A percentile compares a stretch with the other conserved stretches of the same genome.
Evolutionary conservation across 345 rosid species (phyloP).

Genomic region (Pistacia integerrima): DNA sequence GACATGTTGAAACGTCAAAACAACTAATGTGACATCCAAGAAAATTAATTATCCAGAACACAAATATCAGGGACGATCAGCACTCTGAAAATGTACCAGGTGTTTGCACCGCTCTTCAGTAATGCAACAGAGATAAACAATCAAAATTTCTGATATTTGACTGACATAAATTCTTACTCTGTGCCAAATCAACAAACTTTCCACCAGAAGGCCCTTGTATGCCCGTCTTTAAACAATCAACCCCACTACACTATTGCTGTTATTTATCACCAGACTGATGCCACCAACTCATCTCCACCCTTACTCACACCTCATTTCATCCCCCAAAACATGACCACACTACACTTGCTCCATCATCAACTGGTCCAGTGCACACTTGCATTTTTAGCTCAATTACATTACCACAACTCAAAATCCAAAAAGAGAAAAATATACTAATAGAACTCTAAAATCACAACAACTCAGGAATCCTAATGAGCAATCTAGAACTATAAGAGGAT

Average conservation of each 20-base stretch:
- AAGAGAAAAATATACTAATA: background rate
- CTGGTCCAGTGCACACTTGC: background rate
- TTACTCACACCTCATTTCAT: background rate
- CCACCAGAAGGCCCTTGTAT: background rate
- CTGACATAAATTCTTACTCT: too few relatives aligned
- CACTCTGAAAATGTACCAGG: too few relatives aligned
- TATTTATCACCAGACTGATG: background rate
- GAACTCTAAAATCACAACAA: too few relatives aligned
- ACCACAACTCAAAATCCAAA: background rate
- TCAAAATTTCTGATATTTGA: too few relatives aligned
- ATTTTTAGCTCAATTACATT: background rate
- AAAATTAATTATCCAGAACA: background rate
- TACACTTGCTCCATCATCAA: background rate
- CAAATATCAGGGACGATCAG: background rate
- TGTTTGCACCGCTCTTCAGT: too few relatives aligned
- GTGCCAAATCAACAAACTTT: background rate
- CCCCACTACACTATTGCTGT: background rate
- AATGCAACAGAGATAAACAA: too few relatives aligned
- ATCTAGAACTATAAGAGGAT: background rate
- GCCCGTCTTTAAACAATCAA: background rate
- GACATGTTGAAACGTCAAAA: background rate
- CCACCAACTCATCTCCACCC: background rate
- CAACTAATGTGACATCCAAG: background rate
- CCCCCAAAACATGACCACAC: background rate
- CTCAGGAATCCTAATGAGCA: background rate